These are phyloP conservation scores for Myriosclerotinia curreyana DNA, from an alignment of 2,329 filamentous ascomycete species.

Conservation along the genomic window DNA sequence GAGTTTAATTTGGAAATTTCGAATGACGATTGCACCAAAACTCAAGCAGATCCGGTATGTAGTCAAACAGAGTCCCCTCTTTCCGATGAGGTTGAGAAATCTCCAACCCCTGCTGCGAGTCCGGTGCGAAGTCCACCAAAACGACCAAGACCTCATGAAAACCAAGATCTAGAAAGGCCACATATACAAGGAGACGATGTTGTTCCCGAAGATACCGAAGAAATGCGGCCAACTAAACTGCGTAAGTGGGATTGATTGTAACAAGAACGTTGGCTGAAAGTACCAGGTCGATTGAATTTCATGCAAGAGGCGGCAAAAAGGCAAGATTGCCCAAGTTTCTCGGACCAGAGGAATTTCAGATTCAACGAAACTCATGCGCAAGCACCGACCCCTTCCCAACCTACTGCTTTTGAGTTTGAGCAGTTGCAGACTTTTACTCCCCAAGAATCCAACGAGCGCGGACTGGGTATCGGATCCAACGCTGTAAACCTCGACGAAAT, in stretches of 20 bases:
- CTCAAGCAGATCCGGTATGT: not conserved
- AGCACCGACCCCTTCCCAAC: not conserved
- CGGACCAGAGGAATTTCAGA: not conserved
- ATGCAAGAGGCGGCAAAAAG: not conserved
- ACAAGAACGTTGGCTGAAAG: not conserved
- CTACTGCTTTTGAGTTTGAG: not conserved
- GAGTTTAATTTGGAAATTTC: not conserved
- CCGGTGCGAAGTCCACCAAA: not conserved
- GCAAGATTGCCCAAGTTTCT: not conserved
- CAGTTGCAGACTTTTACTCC: not conserved
- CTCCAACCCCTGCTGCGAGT: not conserved
- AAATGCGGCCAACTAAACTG: not conserved
- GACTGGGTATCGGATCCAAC: not conserved
- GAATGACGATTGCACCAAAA: not conserved
- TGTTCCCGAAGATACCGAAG: not conserved
- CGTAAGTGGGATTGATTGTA: not conserved
- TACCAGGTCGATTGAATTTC: not conserved
- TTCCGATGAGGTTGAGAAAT: not conserved
- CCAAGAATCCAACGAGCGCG: slow-evolving; percentile 2
- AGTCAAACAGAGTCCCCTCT: not conserved
- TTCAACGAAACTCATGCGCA: not conserved
- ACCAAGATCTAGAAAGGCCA: not conserved
- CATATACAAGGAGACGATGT: not conserved
- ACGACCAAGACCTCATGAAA: not conserved
- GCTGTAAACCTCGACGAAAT: not conserved